Base-by-base conservation (phyloP, 2,329 filamentous ascomycete species). In the Atkinsonella texensis region DNA sequence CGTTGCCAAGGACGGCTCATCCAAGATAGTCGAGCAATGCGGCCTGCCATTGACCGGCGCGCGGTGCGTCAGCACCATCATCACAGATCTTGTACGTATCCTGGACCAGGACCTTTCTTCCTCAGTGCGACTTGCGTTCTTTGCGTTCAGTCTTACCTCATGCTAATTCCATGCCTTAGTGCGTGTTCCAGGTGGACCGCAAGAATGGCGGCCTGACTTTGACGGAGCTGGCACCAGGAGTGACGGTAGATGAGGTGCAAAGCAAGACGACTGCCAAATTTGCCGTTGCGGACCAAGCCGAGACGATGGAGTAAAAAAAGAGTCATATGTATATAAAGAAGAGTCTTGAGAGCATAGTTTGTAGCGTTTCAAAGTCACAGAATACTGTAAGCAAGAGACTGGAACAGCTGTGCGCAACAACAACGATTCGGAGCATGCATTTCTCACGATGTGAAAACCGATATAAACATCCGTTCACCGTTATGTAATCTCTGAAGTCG, bases 221-320 rank as follows among this genome's bases (percentile, higher is more conserved):
- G 48, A 85, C 83, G 0, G 85, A 89, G 67, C 65, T 87, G 15
- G 85, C 85, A 1, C 80, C 82, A 1, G 83, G 81, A 0, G 79
- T 87, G 0, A 74, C 75, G 12, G 74, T 88, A 1, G 83, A 89
- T 33, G 80, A 86, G 55, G 75, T 89, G 3, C 77, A 70, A 68
- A 70, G 72, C 57, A 87, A 87, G 73, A 89, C 85, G 1, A 83
- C 80, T 49, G 85, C 85, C 0, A 71, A 75, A 40, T 89, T 89
- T 62, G 64, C 66, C 4, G 76, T 88, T 43, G 80, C 80, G 0
- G 71, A 80, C 35, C 65, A 80, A 31, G 51, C 87, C 44, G 74
- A 74, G 57, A 68, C 67, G 2, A 65, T 73, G 70, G 70, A 70
- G 55, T 72, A 59, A 39, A 15, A 23, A 39, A 15, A n/a, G n/a